Base-by-base conservation (phyloP, 1,284 basidiomycete genomes). In the Peniophora sp. region DNA sequence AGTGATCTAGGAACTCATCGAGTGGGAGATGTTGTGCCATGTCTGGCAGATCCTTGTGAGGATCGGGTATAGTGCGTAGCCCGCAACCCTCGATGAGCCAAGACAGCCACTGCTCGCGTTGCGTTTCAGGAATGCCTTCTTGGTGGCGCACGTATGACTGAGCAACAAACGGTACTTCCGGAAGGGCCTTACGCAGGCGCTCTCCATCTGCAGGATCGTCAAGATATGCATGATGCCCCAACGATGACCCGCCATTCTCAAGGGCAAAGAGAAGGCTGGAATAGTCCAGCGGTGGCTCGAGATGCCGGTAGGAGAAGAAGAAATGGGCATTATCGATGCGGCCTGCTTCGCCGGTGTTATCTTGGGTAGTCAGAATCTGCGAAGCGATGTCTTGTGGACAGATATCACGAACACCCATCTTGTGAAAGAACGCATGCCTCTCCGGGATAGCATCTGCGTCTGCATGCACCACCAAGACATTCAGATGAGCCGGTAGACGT, bases 261-360 rank as follows among this genome's bases (percentile, higher is more conserved):
- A 52, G 14, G 43, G 42, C 32, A 43, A 32, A 23, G 49, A 6
- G 12, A 32, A 32, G 27, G 12, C 12, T 12, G 27, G 27, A 5
- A 32, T 32, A 37, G 20, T 27, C n/a, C 0, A 52, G 51, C 44
- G 51, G 49, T 1, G 24, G 39, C 15, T 11, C 6, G 11, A n/a
- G 24, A 17, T 8, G 12, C 14, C 56, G 56, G 35, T 57, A 35
- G 17, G 47, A 50, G 24, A 57, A 57, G 47, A 57, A 57, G 43
- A 57, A 57, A 22, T 49, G 37, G 2, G 56, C 56, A n/a, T 57
- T 49, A 14, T 34, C 3, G 24, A 57, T 18, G 12, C 50, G 49
- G 3, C 34, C 22, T 6, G 32, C 17, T 14, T 56, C 36, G 24
- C 41, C 43, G 10, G n/a, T 22, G 24, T 39, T 46, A n/a, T 35